These are phyloP conservation scores for Pulveroboletus frians DNA, from an alignment of 768 basidiomycete species.

Conservation along the genomic window DNA sequence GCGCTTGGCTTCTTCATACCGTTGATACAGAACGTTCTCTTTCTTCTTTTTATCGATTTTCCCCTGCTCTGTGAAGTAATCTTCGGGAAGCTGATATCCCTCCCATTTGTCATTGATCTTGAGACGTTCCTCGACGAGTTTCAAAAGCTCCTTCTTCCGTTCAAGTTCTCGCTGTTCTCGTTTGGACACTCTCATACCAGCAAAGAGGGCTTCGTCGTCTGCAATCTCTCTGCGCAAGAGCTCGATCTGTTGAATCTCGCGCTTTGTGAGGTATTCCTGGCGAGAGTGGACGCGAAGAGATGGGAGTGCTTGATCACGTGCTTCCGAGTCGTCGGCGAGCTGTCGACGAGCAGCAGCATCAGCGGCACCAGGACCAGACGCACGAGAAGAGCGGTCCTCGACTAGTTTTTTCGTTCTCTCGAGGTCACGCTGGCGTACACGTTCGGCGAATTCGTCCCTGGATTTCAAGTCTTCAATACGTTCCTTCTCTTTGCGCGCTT, in stretches of 20 bases:
- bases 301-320: constrained; percentile 51
- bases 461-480: constrained; percentile 76
- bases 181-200: constrained; percentile 86
- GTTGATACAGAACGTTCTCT: constrained; percentile 84
- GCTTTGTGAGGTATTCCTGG: constrained; percentile 93
- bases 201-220: constrained; percentile 88
- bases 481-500: constrained; percentile 63
- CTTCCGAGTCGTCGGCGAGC: constrained; percentile 73
- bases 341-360: constrained; percentile 79
- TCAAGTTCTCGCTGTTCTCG: constrained; percentile 78
- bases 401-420: constrained; percentile 87
- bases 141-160: constrained; percentile 86
- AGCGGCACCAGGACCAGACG: constrained; percentile 58
- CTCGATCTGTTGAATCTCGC: constrained; percentile 94
- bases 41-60: constrained; percentile 98
- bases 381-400: constrained; percentile 84
- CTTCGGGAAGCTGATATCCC: constrained; percentile 94
- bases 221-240: constrained; percentile 87
- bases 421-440: constrained; percentile 75
- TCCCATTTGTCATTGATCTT: constrained; percentile 95
- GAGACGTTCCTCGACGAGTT: constrained; percentile 88
- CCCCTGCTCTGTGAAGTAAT: constrained; percentile 97
- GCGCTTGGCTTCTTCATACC: constrained; percentile 90
- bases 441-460: constrained; percentile 89
- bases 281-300: constrained; percentile 83